These are phyloP conservation scores for Rhizophora apiculata DNA, from an alignment of 345 rosid species.

Conservation along the genomic window DNA sequence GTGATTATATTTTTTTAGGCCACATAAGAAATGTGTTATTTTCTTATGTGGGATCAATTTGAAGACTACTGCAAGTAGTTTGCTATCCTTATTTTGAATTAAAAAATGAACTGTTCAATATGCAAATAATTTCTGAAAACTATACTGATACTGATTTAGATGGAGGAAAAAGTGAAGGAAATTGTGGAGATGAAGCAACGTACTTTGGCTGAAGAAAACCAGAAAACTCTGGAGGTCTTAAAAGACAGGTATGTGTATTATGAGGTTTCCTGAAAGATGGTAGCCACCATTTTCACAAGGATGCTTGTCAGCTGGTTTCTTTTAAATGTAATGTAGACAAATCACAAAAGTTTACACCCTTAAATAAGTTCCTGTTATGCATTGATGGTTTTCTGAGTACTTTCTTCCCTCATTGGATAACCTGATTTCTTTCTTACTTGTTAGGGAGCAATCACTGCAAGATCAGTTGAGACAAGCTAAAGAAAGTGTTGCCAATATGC, in stretches of 20 bases:
- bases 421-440: constrained; percentile 5
- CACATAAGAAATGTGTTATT: too few species aligned
- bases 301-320: neutral
- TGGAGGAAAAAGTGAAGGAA: constrained; percentile 99
- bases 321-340: neutral
- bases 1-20: too few species aligned
- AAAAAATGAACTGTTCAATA: neutral
- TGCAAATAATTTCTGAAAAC: too few species aligned
- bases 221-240: constrained; percentile 85
- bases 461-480: constrained; percentile 96
- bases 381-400: neutral
- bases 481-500: constrained; percentile 91
- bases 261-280: neutral
- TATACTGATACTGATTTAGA: constrained; percentile 37
- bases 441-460: constrained; percentile 90
- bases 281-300: constrained; percentile 1
- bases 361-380: constrained; percentile 2
- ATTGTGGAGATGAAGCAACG: constrained; percentile 97
- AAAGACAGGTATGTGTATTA: constrained; percentile 64
- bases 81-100: neutral
- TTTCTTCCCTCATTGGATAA: neutral
- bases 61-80: neutral
- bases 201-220: constrained; percentile 96
- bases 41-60: too few species aligned
- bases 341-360: neutral